Conservation (phyloP, 345 rosid genomes). For the Salix dunnii region DNA sequence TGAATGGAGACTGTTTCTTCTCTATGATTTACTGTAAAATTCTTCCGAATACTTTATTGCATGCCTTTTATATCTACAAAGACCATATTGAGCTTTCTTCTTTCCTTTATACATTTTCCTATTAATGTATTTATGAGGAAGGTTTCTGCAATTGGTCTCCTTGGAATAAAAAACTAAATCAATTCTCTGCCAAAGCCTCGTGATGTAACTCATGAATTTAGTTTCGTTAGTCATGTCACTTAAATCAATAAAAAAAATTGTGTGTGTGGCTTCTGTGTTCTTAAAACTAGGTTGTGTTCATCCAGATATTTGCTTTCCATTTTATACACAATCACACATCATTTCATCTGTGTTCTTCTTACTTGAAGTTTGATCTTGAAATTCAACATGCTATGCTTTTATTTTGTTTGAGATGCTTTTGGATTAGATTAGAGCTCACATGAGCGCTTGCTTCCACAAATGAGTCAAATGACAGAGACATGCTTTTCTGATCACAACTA, state of each 20-base stretch:
- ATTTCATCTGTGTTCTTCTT: not conserved
- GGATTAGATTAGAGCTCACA: not conserved
- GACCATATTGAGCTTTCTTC: no score
- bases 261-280: not conserved
- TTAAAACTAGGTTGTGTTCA: not conserved
- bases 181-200: not conserved
- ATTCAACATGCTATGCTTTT: not conserved
- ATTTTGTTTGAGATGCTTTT: not conserved
- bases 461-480: no score
- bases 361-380: not conserved
- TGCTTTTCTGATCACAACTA: no score
- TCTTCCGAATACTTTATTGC: no score
- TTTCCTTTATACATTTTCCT: not conserved
- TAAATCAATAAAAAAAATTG: not conserved
- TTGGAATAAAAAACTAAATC: not conserved
- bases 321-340: not conserved
- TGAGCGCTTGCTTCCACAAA: not conserved
- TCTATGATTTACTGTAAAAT: no score
- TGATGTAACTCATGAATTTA: not conserved
- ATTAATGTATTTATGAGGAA: not conserved
- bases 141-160: not conserved
- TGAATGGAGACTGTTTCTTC: no score
- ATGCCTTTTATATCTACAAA: no score
- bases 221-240: not conserved
- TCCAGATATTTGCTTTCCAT: not conserved